These are phyloP conservation scores for Aspergillus sp. DNA, from an alignment of 2,329 filamentous ascomycete species.

Conservation along the genomic window DNA sequence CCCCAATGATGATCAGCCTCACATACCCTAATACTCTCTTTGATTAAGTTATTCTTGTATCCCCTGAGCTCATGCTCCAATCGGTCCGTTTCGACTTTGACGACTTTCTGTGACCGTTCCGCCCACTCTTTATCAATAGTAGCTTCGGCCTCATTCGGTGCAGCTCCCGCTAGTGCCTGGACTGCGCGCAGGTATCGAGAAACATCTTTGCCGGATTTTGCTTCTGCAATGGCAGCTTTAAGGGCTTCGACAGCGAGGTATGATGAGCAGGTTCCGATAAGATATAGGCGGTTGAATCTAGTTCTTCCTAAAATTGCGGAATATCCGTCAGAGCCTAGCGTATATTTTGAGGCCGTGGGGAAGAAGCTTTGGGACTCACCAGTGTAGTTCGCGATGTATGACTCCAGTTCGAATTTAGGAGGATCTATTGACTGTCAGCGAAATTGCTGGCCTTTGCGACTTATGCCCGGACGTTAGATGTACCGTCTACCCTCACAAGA, in stretches of 20 bases:
- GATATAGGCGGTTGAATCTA: conserved; percentile 73
- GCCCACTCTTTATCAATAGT: conserved; percentile 72
- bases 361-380: conserved; percentile 51
- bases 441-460: background rate
- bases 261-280: conserved; percentile 77
- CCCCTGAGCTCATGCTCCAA: conserved; percentile 82
- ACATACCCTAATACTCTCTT: conserved; percentile 87
- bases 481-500: conserved; percentile 33
- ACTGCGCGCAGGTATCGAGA: conserved; percentile 68
- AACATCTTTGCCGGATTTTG: conserved; percentile 74
- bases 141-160: conserved; percentile 68
- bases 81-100: conserved; percentile 69
- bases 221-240: conserved; percentile 71
- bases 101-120: conserved; percentile 63
- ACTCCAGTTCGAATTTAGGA: conserved; percentile 87
- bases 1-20: background rate
- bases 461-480: background rate
- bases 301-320: conserved; percentile 63
- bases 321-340: background rate
- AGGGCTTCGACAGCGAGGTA: conserved; percentile 77
- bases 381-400: conserved; percentile 85
- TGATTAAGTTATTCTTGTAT: conserved; percentile 96
- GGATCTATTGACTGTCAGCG: conserved; percentile 53
- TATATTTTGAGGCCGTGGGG: background rate
- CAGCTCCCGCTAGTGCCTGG: conserved; percentile 62